Base-by-base conservation (phyloP, 1,284 basidiomycete genomes). In the Cutaneotrichosporon sp. region DNA sequence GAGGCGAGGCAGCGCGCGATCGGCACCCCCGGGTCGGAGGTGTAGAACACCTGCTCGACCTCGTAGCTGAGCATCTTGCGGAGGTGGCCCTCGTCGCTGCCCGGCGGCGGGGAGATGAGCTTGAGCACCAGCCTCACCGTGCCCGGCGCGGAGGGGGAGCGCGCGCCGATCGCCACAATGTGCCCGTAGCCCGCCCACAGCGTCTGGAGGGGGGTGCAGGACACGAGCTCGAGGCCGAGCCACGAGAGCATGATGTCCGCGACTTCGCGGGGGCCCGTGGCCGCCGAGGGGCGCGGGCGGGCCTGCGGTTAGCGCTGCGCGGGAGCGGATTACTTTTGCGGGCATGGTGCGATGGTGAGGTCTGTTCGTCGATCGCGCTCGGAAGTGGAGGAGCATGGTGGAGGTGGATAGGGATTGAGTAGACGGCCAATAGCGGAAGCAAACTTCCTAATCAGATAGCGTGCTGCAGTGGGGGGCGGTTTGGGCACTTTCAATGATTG, bases 151-250 rank as follows among this genome's bases (percentile, higher is more conserved):
- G 42, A 43, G n/a, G 42, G 20, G 18, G 42, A 43, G 43, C 16
- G 22, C 24, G 64, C 58, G 13, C 34, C 24, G 16, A 66, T 38
- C 2, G 58, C 56, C 45, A 59, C 58, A 20, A 66, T 58, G 25
- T 60, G 56, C 3, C 64, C 64, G 50, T 66, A 66, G 24, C 64
- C 64, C 6, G 64, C 64, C 64, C 64, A 66, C 34, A 66, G 56
- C 24, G 64, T 63, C 27, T 66, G 61, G n/a, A 66, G 53, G 9
- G 31, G n/a, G 13, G 25, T 54, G 33, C 31, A 53, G 11, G n/a
- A 22, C 3, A 36, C 31, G 2, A 53, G 22, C 31, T 45, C 54
- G 27, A 56, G 25, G 38, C 34, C 54, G 27, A 56, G 29, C 54
- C 54, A 56, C 27, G n/a, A 20, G 22, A 56, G 54, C 54, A 56